Conservation (phyloP, 2,329 filamentous ascomycete species). For the Helotiales sp. region DNA sequence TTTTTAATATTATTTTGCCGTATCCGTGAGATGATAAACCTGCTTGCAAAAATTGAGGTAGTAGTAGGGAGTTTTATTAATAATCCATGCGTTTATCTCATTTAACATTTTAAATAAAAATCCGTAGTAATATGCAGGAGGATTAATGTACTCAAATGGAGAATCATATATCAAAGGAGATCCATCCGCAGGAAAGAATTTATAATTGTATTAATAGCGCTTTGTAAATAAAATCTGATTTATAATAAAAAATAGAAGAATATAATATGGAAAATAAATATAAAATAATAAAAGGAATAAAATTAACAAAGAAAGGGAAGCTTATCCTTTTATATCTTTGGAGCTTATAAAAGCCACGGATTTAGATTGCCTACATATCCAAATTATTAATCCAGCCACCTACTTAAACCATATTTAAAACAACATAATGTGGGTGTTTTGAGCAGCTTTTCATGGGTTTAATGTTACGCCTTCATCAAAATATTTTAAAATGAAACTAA, state of each 20-base stretch:
- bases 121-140: neutral
- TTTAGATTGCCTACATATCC: constrained; percentile 2
- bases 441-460: constrained; percentile 1
- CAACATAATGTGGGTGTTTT: neutral
- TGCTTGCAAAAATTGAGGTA: neutral
- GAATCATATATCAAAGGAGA: neutral
- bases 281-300: neutral
- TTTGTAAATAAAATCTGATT: neutral
- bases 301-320: neutral
- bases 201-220: neutral
- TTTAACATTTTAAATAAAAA: neutral
- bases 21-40: neutral
- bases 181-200: neutral
- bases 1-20: neutral
- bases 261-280: neutral
- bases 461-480: neutral
- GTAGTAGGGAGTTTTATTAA: constrained; percentile 1
- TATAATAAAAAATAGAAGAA: neutral
- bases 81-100: neutral
- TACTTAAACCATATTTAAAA: constrained; percentile 1
- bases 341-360: neutral
- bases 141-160: neutral
- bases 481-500: neutral
- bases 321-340: constrained; percentile 5
- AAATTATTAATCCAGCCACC: constrained; percentile 1